These are phyloP conservation scores for Cordyceps cateniannulata DNA, from an alignment of 2,329 filamentous ascomycete genomes.

Conservation along the genomic window DNA sequence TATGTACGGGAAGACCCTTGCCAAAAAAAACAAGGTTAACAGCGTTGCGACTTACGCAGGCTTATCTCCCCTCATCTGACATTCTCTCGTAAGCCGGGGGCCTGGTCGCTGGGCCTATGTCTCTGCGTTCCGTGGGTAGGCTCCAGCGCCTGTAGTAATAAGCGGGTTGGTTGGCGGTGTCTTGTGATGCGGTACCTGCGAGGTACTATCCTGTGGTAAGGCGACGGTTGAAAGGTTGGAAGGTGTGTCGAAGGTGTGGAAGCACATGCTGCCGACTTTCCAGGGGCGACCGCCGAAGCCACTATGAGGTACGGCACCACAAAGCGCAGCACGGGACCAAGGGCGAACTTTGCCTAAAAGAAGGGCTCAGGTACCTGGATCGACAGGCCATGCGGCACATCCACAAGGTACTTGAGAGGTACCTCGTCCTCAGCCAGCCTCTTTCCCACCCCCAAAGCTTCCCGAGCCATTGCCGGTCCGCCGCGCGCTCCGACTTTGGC, in stretches of 20 bases:
- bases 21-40: background rate
- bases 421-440: background rate
- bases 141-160: slow-evolving; percentile 12
- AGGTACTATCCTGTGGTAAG: background rate
- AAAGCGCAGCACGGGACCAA: background rate
- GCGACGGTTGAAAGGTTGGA: too few species aligned
- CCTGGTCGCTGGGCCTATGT: background rate
- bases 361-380: background rate
- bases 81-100: slow-evolving; percentile 11
- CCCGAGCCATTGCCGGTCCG: slow-evolving; percentile 15
- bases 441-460: background rate
- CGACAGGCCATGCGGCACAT: background rate
- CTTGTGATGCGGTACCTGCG: background rate
- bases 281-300: background rate
- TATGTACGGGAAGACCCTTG: background rate
- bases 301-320: background rate
- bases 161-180: background rate
- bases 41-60: slow-evolving; percentile 6
- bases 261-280: background rate
- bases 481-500: slow-evolving; percentile 14
- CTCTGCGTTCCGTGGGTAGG: too few species aligned
- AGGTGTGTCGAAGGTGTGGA: background rate
- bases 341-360: background rate
- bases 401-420: background rate
- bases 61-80: slow-evolving; percentile 7